Evolutionary conservation across 73 alveolate genomes (phyloP), one percentile per base, ranked within the genome.

Genomic region (Strombidium stylifer): DNA sequence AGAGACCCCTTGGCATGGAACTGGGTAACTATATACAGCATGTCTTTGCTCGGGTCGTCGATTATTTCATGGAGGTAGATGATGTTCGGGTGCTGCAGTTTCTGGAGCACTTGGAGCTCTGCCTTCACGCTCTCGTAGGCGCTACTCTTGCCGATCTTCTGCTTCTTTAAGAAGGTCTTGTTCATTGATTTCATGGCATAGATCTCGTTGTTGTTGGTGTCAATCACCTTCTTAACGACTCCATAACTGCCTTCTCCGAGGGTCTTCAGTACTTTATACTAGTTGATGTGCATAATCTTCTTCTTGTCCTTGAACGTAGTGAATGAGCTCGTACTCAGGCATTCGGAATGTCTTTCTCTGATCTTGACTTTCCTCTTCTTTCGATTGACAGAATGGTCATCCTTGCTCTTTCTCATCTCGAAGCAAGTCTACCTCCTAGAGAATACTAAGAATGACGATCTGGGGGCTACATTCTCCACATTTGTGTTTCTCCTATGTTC

Each of bases 1-100:
- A n/a, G n/a, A n/a, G n/a, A n/a, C n/a, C n/a, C n/a, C n/a, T n/a
- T n/a, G n/a, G n/a, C n/a, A n/a, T n/a, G 61, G 16, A 60, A 47
- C n/a, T 49, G 74, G 49, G 42, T 28, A 1, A 71, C 31, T 24
- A 71, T 40, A 34, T 71, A 71, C 12, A 54, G 52, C 44, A 57
- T 71, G 23, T 71, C 74, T 6, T 59, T 51, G 48, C 32, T 24
- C 1, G 69, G 79, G 36, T 68, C 83, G 14, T 78, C 81, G 23
- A 78, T 66, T 21, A 78, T 62, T 14, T 78, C 89, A 23, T 56
- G 48, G 12, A 78, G 27, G 50, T 55, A 51, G 14, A 78, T 41
- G 28, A 48, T 47, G 58, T 59, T 56, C 8, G 89, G 89, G 41
- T 78, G 79, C 26, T 74, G 69, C 11, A 74, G 53, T 36, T 62